Evolutionary conservation across 2,329 filamentous ascomycete species (phyloP), one percentile per base, ranked within the genome.

Genomic region (Apiospora marii): DNA sequence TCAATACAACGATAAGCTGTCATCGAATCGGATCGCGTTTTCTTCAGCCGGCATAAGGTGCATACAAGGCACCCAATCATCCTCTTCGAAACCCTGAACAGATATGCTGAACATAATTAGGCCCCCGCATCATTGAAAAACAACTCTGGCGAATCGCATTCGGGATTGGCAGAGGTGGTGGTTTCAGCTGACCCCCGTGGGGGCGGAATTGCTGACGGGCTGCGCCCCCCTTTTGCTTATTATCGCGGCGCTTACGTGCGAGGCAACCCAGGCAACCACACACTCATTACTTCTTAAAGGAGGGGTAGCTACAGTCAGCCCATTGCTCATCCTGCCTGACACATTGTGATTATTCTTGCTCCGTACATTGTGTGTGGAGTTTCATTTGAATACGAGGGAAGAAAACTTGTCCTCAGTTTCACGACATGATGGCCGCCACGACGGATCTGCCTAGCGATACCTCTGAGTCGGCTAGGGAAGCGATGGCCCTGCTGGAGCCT

Each of bases 171-270:
- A 13, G 10, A 41, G 7, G 5, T 41, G n/a, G n/a, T 6, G 37
- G 19, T 64, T 64, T 64, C 58, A 64, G 34, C 58, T 64, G 58
- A 22, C 16, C 19, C 22, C 58, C 58, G 58, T 64, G 58, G 58
- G 58, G 58, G 58, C 58, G 19, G 6, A 24, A n/a, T 5, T 14
- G 34, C 2, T 14, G 34, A 34, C 41, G 30, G n/a, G 49, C 58
- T 41, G 8, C 58, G 34, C 30, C 58, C 34, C 53, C 19, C 8
- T 4, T 30, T 37, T 64, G 53, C 53, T 61, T 34, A 61, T 30
- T 30, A 27, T 7, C 19, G 48, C 46, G 16, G 27, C 22, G 58
- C 58, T 64, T 41, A 64, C 58, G n/a, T 24, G n/a, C n/a, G 49
- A 27, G 13, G 49, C 49, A 27, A 13, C n/a, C 49, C n/a, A 51